phyloP scores from a whole-genome alignment of 2,329 filamentous ascomycete species.

The Aspergillus flavus region DNA sequence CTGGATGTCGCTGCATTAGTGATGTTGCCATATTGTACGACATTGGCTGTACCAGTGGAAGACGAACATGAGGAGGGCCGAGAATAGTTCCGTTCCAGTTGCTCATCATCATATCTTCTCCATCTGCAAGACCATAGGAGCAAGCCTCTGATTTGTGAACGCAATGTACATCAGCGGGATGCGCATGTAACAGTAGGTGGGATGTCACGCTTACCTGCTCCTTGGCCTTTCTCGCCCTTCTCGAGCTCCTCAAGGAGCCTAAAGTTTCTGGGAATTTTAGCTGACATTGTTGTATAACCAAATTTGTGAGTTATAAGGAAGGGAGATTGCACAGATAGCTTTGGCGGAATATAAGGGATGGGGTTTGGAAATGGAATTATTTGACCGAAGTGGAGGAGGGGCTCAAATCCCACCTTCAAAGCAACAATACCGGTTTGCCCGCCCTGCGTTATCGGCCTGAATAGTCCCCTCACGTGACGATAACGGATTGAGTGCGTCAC shows the following conservation, averaged over 20 bases:
- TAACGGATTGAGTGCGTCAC: slow-evolving; percentile 18
- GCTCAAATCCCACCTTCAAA: slow-evolving; percentile 19
- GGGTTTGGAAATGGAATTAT: slow-evolving; percentile 16
- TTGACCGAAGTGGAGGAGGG: slow-evolving; percentile 23
- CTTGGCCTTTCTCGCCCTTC: slow-evolving; percentile 97
- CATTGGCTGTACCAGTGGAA: not conserved
- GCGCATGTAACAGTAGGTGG: slow-evolving; percentile 7
- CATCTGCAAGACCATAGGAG: slow-evolving; percentile 92
- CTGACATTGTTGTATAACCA: slow-evolving; percentile 51
- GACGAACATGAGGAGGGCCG: slow-evolving; percentile 86
- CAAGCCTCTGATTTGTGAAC: slow-evolving; percentile 71
- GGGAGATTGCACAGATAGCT: not conserved
- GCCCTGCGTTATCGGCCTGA: slow-evolving; percentile 5
- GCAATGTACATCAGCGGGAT: slow-evolving; percentile 27
- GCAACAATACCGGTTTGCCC: not conserved
- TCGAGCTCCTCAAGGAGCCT: slow-evolving; percentile 95
- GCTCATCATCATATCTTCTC: slow-evolving; percentile 93
- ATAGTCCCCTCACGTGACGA: slow-evolving; percentile 19
- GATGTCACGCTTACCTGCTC: slow-evolving; percentile 62
- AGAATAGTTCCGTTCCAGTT: slow-evolving; percentile 99
- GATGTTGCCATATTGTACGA: slow-evolving; percentile 6
- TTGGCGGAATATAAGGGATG: not conserved
- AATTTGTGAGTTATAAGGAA: not conserved
- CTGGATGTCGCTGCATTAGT: slow-evolving; percentile 48
- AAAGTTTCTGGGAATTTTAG: slow-evolving; percentile 93